Evolutionary conservation across 2,329 filamentous ascomycete genomes (phyloP), one percentile per base, ranked within the genome.

Genomic region (Botryotinia narcissicola): DNA sequence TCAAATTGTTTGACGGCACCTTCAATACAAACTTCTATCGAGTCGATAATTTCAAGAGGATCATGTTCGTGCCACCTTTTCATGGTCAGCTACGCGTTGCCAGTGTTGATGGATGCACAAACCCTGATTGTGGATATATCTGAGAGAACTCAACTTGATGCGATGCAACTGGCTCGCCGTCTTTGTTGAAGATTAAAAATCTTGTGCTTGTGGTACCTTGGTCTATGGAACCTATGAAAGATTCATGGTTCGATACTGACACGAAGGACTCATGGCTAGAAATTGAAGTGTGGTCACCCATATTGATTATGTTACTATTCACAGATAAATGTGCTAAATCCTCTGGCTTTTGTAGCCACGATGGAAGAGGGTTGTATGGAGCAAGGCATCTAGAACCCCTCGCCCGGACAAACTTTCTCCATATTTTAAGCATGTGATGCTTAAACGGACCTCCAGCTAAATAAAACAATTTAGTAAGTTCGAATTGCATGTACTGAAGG

Each of bases 11-110:
- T 88, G 74, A 91, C 88, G 0, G 93, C 93, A 76, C 89, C 88
- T 77, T 94, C 91, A 77, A 97, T 94, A 82, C 94, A 97, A 75
- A 87, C 87, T 79, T 93, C 88, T 46, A 95, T 93, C 1, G 93
- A 92, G 71, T 85, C 84, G 63, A 97, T 86, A 71, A 97, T 88
- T 80, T 94, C 93, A 69, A 89, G 84, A 7, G 94, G 93, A 79
- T 97, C 91, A 80, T 97, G 94, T 82, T 97, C 94, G 82, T 97
- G 93, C 93, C 93, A 97, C 82, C 93, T 95, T 80, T 37, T 18
- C 44, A 29, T n/a, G 14, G 42, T 75, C 32, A 76, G 51, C 73
- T 14, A 61, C 51, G 25, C 3, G 8, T 35, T 25, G 20, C 10
- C 54, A 8, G 32, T n/a, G 62, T 62, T 60, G 59, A 42, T 40